Percentiles rank a stretch among this genome's conserved stretches.
These are phyloP conservation scores for Pyricularia pennisetigena DNA, from an alignment of 2,329 filamentous ascomycete species.

Conservation along the genomic window DNA sequence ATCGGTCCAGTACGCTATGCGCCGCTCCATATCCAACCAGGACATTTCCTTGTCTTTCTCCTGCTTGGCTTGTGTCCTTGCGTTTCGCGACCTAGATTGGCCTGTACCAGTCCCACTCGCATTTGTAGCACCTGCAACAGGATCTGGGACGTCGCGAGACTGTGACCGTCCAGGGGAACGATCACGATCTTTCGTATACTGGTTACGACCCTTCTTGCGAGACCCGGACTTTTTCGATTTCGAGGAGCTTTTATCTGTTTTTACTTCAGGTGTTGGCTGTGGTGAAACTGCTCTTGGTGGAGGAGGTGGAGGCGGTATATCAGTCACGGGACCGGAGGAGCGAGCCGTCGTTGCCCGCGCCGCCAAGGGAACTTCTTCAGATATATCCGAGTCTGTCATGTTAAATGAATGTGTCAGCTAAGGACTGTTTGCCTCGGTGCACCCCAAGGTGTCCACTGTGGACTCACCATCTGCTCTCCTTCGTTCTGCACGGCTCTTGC, in stretches of 20 bases:
- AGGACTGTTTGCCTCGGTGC: not conserved
- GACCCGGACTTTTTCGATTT: conserved; percentile 55
- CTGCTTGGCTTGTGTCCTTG: conserved; percentile 1
- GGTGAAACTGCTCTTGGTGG: conserved; percentile 12
- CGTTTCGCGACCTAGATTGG: conserved; percentile 33
- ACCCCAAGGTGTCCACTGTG: not conserved
- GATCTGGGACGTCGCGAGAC: conserved; percentile 39
- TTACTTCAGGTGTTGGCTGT: conserved; percentile 33
- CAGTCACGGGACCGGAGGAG: conserved; percentile 17
- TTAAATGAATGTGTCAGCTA: not conserved
- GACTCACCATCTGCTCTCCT: conserved; percentile 68
- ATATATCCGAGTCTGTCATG: conserved; percentile 57
- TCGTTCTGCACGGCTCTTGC: conserved; percentile 73
- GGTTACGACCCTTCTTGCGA: conserved; percentile 66
- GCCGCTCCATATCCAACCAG: conserved; percentile 3
- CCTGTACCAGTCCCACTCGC: conserved; percentile 19
- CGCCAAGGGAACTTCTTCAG: conserved; percentile 54
- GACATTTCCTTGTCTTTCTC: conserved; percentile 4
- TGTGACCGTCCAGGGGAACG: conserved; percentile 44
- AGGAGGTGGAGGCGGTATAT: not conserved
- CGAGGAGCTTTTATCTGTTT: conserved; percentile 33
- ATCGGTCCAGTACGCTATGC: conserved; percentile 4
- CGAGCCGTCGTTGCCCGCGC: conserved; percentile 21
- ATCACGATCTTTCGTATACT: conserved; percentile 72
- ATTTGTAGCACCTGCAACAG: not conserved